Base-by-base conservation (phyloP, 2,329 filamentous ascomycete species). In the Trichoderma afroharzianum region DNA sequence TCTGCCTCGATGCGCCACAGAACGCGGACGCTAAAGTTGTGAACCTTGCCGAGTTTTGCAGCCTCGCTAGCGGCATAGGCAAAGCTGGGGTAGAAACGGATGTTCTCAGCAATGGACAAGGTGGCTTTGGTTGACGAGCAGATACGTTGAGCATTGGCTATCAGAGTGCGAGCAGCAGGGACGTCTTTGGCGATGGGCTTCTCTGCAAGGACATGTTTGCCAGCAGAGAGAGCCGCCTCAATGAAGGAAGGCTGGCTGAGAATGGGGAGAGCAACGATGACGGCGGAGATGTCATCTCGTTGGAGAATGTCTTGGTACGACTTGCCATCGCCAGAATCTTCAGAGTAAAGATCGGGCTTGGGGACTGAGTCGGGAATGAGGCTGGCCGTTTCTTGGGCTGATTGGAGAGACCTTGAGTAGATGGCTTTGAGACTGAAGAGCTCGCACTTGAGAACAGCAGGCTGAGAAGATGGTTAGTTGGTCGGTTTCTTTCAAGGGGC, bases 71-170 rank as follows among this genome's bases (percentile, higher is more conserved):
- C 80, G 0, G 84, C 91, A 75, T 86, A 87, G 14, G 80, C 71
- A 76, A 89, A 89, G 12, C 83, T 83, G 33, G 86, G 83, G 70
- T 88, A 79, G 81, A 89, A 94, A 64, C 92, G 87, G 78, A 89
- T 92, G 80, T 95, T 94, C 80, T 95, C 93, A 0, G 91, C 92
- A 4, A 95, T 85, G 15, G 84, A 84, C 81, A 89, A 88, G 6
- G 85, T 86, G 14, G 77, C 77, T 36, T 71, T 72, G 39, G 73
- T 75, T 12, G 76, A 76, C 12, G 73, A 72, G 14, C 76, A 76
- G 6, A 83, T 72, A 4, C 71, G 66, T 24, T 74, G 73, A 72
- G 80, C 79, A 73, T 76, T 80, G 6, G 76, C 79, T 53, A 87
- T 80, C 9, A 87, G 81, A 71, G 80, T 77, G 73, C 79, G 75